Evolutionary conservation across 768 basidiomycete species (phyloP).

Genomic region (Mycena kentingensis): DNA sequence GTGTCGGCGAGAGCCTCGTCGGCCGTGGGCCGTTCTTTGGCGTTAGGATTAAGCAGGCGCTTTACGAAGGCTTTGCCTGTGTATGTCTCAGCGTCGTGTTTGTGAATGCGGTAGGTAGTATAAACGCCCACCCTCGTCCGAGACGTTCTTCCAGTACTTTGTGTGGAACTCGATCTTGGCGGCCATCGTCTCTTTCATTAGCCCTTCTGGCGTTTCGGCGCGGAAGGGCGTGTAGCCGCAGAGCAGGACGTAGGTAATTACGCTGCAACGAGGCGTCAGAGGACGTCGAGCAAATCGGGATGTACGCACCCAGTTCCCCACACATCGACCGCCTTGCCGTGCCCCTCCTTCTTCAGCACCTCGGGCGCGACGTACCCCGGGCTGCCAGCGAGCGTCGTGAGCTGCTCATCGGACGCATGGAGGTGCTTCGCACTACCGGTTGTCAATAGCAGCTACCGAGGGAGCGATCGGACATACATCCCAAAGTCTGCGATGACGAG

Average conservation of each 20-base stretch:
- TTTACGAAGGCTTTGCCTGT: constrained; percentile 85
- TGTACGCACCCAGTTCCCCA: constrained; percentile 85
- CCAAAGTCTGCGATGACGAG: constrained; percentile 98
- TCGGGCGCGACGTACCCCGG: constrained; percentile 94
- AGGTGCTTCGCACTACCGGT: constrained; percentile 75
- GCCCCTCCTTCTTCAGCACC: constrained; percentile 76
- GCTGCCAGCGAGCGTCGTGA: constrained; percentile 74
- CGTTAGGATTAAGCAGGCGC: constrained; percentile 69
- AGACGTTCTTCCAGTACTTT: constrained; percentile 91
- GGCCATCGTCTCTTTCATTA: constrained; percentile 81
- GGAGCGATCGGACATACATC: constrained; percentile 55
- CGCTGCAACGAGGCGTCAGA: constrained; percentile 41
- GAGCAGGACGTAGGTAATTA: constrained; percentile 93
- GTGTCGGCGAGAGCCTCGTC: constrained; percentile 66
- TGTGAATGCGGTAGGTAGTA: not conserved
- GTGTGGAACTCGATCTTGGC: constrained; percentile 92
- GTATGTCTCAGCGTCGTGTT: not conserved
- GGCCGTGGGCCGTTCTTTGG: constrained; percentile 71
- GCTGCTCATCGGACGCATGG: constrained; percentile 66
- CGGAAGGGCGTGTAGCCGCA: constrained; percentile 97
- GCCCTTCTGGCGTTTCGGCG: constrained; percentile 71
- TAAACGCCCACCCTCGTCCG: constrained; percentile 59
- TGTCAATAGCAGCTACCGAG: not conserved
- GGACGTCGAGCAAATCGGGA: constrained; percentile 2
- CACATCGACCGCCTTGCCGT: constrained; percentile 90